Base-by-base conservation (phyloP, 2,329 filamentous ascomycete species). In the Periconia sp. region DNA sequence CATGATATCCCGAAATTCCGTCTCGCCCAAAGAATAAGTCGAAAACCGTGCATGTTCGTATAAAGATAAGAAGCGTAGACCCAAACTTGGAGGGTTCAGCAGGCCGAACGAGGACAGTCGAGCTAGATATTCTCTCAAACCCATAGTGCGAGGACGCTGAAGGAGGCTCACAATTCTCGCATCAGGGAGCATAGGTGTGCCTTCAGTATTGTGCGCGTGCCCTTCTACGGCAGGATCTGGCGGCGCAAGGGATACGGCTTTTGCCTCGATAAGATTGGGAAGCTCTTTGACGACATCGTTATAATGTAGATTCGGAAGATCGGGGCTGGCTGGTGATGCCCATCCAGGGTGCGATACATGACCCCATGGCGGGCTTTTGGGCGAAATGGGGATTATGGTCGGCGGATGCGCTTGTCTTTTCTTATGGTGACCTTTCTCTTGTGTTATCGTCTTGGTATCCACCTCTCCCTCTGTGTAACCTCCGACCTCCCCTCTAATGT, bases 1-100 rank as follows among this genome's bases (percentile, higher is more conserved):
- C 91, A 97, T 97, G 30, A 97, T 78, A 19, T 82, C 77, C 37
- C 89, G 82, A 69, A 99, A 97, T 48, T 88, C 82, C 0, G 75
- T 66, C 61, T 92, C 88, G 2, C 84, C 82, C 3, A 96, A 77
- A 1, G 88, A 83, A 6, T 79, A 77, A 0, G 83, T 84, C 1
- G 90, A 92, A 76, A 96, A 99, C 41, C 93, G 87, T 2, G 92
- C 91, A 53, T 84, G 80, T 75, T 97, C 94, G 74, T 97, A 99
- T 18, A 84, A 77, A 1, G 81, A 74, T 18, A 97, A 76, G 68
- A 97, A 99, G 1, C 77, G 73, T 2, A 77, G 66, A 15, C 78
- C 76, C 19, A 83, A 62, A n/a, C 75, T 69, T 14, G 75, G 58
- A 71, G 85, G 70, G 60, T 80, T 61, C 70, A 86, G 77, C 53